phyloP scores from a whole-genome alignment of 2,329 filamentous ascomycete genomes.

The Apiospora phragmitis region DNA sequence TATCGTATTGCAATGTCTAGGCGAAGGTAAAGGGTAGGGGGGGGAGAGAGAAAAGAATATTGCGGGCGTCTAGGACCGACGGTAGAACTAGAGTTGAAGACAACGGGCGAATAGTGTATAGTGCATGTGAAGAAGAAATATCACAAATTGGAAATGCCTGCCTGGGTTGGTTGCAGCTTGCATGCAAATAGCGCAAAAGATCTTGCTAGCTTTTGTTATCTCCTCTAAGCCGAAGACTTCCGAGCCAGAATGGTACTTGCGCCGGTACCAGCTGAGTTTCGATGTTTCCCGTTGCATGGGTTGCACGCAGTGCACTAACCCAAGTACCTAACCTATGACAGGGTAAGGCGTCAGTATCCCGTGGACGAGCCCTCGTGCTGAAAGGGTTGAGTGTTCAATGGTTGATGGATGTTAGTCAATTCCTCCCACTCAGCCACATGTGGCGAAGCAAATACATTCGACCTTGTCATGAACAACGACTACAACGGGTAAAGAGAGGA shows the following conservation, averaged over 20 bases:
- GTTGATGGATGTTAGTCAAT: too few species aligned
- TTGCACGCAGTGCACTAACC: background rate
- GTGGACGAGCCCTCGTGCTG: too few species aligned
- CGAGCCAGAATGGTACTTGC: background rate
- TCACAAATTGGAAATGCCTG: constrained; percentile 20
- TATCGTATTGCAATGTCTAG: constrained; percentile 1
- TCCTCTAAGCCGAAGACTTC: constrained; percentile 12
- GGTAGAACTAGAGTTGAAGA: constrained; percentile 6
- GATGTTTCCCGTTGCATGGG: background rate
- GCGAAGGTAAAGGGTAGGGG: background rate
- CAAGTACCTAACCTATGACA: background rate
- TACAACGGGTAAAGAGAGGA: too few species aligned
- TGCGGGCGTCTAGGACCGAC: background rate
- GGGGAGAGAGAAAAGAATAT: background rate
- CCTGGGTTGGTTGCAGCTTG: constrained; percentile 9
- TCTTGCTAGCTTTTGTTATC: constrained; percentile 10
- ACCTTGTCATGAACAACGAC: too few species aligned
- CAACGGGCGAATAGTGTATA: constrained; percentile 5
- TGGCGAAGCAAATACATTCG: background rate
- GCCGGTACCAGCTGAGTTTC: background rate
- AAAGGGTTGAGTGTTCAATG: too few species aligned
- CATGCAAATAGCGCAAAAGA: constrained; percentile 19
- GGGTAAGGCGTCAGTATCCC: background rate
- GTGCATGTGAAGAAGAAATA: constrained; percentile 9
- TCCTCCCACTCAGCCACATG: background rate